Evolutionary conservation across 1,284 basidiomycete genomes (phyloP).

Genomic region (Phylloporus sp.): DNA sequence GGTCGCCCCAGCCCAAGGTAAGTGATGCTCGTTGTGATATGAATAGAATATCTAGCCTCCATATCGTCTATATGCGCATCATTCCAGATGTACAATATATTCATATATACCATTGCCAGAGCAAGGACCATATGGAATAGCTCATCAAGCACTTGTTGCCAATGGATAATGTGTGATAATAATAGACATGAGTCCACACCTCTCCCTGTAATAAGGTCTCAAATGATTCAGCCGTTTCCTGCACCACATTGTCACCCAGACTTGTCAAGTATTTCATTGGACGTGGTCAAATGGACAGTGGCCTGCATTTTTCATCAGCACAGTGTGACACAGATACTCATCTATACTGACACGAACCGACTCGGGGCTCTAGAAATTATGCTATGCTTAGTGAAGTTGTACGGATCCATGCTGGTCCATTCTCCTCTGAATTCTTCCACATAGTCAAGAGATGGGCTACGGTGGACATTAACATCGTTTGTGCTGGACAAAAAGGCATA

Average conservation of each 20-base stretch:
- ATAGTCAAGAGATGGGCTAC: slow-evolving; percentile 14
- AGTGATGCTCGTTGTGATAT: slow-evolving; percentile 5
- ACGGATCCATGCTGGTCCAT: background rate
- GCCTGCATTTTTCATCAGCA: slow-evolving; percentile 13
- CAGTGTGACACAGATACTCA: background rate
- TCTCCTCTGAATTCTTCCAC: slow-evolving; percentile 6
- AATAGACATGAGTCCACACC: background rate
- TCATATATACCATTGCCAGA: slow-evolving; percentile 16
- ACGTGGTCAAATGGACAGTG: background rate
- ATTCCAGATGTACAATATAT: background rate
- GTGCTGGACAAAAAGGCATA: background rate
- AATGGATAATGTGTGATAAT: background rate
- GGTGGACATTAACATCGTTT: background rate
- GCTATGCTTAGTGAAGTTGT: slow-evolving; percentile 9
- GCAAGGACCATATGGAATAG: background rate
- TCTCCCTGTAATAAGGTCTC: background rate
- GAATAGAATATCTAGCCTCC: background rate
- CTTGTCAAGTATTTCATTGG: slow-evolving; percentile 1
- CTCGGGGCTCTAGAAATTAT: slow-evolving; percentile 6
- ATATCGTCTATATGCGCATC: background rate
- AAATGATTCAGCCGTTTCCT: background rate
- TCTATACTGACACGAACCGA: slow-evolving; percentile 15
- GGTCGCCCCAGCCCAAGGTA: slow-evolving; percentile 7
- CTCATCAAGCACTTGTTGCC: background rate
- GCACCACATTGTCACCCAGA: background rate